Percentiles rank a stretch among this genome's conserved stretches.
phyloP scores from a whole-genome alignment of 2,329 filamentous ascomycete species.

The Botryosphaeria dothidea region DNA sequence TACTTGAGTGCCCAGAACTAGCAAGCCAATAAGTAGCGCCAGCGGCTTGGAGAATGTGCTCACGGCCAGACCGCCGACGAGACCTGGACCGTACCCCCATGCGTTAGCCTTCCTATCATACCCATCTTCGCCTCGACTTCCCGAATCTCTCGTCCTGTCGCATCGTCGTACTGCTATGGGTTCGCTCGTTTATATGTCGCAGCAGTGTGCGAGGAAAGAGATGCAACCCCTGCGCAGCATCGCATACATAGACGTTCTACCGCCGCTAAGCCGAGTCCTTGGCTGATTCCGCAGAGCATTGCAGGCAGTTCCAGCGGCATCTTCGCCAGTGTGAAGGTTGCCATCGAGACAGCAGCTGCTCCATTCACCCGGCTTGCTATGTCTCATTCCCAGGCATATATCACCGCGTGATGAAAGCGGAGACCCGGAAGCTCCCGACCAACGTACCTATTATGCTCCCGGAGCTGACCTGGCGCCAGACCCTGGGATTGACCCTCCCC shows the following conservation, averaged over 20 bases:
- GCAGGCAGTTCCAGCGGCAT: neutral
- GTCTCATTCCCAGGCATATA: neutral
- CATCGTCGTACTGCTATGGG: neutral
- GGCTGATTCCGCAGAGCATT: neutral
- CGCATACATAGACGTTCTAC: neutral
- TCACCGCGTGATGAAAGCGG: neutral
- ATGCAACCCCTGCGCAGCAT: neutral
- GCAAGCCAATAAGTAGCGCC: slow-evolving; percentile 65
- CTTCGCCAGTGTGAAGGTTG: slow-evolving; percentile 24
- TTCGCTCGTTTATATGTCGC: neutral
- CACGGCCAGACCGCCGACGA: slow-evolving; percentile 64
- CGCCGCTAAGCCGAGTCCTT: neutral
- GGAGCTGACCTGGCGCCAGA: slow-evolving; percentile 47
- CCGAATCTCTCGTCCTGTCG: neutral
- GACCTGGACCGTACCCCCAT: slow-evolving; percentile 41
- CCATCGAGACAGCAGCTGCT: slow-evolving; percentile 29
- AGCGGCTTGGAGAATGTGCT: slow-evolving; percentile 71
- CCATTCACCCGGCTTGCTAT: neutral
- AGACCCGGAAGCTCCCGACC: neutral
- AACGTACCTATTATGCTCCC: slow-evolving; percentile 48
- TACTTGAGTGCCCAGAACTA: slow-evolving; percentile 66
- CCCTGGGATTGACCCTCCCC: slow-evolving; percentile 42
- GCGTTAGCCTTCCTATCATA: neutral
- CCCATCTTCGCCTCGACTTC: neutral
- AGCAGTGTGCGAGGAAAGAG: neutral